Conservation (phyloP, 495 filamentous ascomycete genomes). For the Aspergillus nanangensis region DNA sequence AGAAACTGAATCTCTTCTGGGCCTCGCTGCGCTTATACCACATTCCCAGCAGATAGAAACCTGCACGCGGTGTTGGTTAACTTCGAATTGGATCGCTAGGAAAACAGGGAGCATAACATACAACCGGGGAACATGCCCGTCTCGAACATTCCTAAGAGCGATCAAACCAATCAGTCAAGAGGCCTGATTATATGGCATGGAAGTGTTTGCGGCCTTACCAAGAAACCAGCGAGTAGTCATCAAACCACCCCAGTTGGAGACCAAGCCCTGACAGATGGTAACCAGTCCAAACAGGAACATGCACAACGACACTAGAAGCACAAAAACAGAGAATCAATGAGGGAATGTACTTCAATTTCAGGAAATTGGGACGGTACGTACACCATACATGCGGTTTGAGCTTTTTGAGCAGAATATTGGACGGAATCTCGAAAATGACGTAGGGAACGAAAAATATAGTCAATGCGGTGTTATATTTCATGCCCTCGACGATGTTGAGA, state of each 20-base stretch:
- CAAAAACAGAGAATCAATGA: neutral
- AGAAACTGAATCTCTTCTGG: slow-evolving; percentile 84
- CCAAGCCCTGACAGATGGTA: slow-evolving; percentile 74
- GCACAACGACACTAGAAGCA: slow-evolving; percentile 54
- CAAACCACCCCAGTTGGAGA: slow-evolving; percentile 72
- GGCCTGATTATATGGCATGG: too few species aligned
- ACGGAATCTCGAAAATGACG: slow-evolving; percentile 80
- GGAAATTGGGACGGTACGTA: too few species aligned
- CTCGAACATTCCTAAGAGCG: slow-evolving; percentile 64
- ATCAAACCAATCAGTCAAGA: too few species aligned
- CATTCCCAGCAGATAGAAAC: slow-evolving; percentile 81
- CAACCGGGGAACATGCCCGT: slow-evolving; percentile 82
- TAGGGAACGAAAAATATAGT: slow-evolving; percentile 95
- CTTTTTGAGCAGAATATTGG: slow-evolving; percentile 80
- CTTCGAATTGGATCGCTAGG: neutral
- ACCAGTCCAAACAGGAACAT: slow-evolving; percentile 82
- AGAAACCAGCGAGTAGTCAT: slow-evolving; percentile 83
- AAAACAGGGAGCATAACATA: slow-evolving; percentile 13
- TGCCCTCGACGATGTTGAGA: slow-evolving; percentile 47
- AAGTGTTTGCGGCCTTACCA: too few species aligned
- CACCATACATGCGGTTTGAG: slow-evolving; percentile 79
- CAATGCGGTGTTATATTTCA: slow-evolving; percentile 73
- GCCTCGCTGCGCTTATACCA: slow-evolving; percentile 88
- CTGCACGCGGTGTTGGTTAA: slow-evolving; percentile 14
- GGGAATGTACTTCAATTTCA: too few species aligned